These are phyloP conservation scores for Pyrrhoderma lamaoense DNA, from an alignment of 1,284 basidiomycete genomes.

Conservation along the genomic window DNA sequence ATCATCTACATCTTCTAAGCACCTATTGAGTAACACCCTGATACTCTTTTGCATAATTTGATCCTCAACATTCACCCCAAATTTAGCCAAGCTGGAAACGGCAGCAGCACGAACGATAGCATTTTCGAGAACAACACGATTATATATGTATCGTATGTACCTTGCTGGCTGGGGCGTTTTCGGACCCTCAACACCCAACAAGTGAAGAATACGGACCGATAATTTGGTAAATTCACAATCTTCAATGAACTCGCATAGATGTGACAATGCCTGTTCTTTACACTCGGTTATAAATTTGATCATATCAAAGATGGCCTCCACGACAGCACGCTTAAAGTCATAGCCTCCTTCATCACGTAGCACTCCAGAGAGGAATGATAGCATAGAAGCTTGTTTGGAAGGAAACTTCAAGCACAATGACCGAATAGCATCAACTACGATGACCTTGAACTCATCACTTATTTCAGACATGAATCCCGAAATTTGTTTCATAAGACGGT, in stretches of 20 bases:
- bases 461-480: slow-evolving; percentile 99
- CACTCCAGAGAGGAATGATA: slow-evolving; percentile 90
- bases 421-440: slow-evolving; percentile 98
- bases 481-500: slow-evolving; percentile 99
- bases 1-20: slow-evolving; percentile 97
- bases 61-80: slow-evolving; percentile 86
- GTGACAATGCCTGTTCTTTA: slow-evolving; percentile 94
- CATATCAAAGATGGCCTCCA: slow-evolving; percentile 99
- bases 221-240: slow-evolving; percentile 99
- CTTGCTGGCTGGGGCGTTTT: slow-evolving; percentile 94
- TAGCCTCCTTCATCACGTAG: slow-evolving; percentile 97
- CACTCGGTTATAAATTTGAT: slow-evolving; percentile 95
- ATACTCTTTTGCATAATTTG: slow-evolving; percentile 77
- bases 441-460: slow-evolving; percentile 99
- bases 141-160: slow-evolving; percentile 99
- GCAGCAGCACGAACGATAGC: slow-evolving; percentile 97
- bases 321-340: slow-evolving; percentile 98
- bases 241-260: slow-evolving; percentile 99
- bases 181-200: slow-evolving; percentile 94
- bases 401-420: slow-evolving; percentile 99
- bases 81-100: slow-evolving; percentile 92
- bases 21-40: slow-evolving; percentile 81
- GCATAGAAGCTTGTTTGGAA: slow-evolving; percentile 90
- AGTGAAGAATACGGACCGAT: slow-evolving; percentile 91
- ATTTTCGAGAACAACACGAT: slow-evolving; percentile 97